These are phyloP conservation scores for Arctium minus DNA, from an alignment of 129 eudicot genomes.

Conservation along the genomic window DNA sequence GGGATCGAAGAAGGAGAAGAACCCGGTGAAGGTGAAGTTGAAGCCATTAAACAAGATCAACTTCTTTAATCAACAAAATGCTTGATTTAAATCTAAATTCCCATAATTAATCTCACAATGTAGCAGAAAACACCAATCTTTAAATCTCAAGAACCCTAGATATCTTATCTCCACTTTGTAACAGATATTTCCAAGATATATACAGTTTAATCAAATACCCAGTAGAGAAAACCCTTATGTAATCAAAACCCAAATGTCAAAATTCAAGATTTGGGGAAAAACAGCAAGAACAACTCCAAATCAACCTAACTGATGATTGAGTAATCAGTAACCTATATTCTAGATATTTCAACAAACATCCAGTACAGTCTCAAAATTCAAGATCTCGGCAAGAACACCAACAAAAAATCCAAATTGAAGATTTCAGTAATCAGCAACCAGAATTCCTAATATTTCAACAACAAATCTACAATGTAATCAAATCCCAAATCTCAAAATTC, in stretches of 20 bases:
- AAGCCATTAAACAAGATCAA: slow-evolving; percentile 42
- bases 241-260: slow-evolving; percentile 29
- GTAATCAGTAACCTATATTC: slow-evolving; percentile 12
- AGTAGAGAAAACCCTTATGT: slow-evolving; percentile 5
- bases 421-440: neutral
- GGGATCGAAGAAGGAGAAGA: slow-evolving; percentile 43
- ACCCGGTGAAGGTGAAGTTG: slow-evolving; percentile 54
- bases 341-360: neutral
- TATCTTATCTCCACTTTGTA: slow-evolving; percentile 10
- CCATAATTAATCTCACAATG: slow-evolving; percentile 17
- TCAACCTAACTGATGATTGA: slow-evolving; percentile 7
- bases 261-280: slow-evolving; percentile 3
- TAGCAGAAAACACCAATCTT: slow-evolving; percentile 14
- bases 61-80: slow-evolving; percentile 10
- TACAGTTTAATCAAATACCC: neutral
- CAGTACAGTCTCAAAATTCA: neutral
- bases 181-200: slow-evolving; percentile 9
- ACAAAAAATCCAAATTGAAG: neutral
- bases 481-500: slow-evolving; percentile 9
- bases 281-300: neutral
- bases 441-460: slow-evolving; percentile 1
- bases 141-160: slow-evolving; percentile 18
- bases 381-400: slow-evolving; percentile 17
- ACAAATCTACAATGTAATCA: slow-evolving; percentile 14
- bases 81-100: slow-evolving; percentile 20